Percentiles rank a stretch among this genome's conserved stretches.
These are phyloP conservation scores for Eimeria sp. DNA, from an alignment of 169 alveolate genomes.

Conservation along the genomic window DNA sequence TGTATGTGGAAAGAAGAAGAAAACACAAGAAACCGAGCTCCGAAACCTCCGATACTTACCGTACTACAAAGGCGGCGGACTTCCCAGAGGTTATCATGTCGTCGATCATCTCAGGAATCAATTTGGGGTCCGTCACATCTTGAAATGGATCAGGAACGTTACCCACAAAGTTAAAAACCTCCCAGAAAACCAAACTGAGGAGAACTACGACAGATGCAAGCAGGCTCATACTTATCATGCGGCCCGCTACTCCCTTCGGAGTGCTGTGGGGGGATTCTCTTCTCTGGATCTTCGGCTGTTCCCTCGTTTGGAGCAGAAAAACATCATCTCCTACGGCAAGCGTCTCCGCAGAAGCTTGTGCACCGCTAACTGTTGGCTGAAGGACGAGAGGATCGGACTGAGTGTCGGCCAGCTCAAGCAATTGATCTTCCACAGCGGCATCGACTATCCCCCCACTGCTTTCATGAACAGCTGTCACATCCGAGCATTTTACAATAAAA, in stretches of 20 bases:
- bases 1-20: neutral
- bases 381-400: neutral
- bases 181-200: conserved; percentile 7
- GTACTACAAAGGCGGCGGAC: conserved; percentile 42
- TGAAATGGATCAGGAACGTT: conserved; percentile 10
- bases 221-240: neutral
- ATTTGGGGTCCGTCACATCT: conserved; percentile 3
- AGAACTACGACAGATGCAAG: neutral
- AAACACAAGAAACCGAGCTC: neutral
- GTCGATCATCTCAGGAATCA: neutral
- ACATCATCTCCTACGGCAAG: neutral
- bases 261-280: neutral
- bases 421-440: neutral
- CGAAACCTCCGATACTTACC: neutral
- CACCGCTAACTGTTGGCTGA: neutral
- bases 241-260: neutral
- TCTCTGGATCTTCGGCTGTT: neutral
- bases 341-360: neutral
- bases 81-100: conserved; percentile 31
- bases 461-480: neutral
- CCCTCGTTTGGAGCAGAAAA: neutral
- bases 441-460: neutral
- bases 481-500: neutral
- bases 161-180: conserved; percentile 12
- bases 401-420: neutral